Percentiles rank a stretch among this genome's conserved stretches.
Conservation (phyloP, 2,329 filamentous ascomycete genomes). For the Arthroderma sp. region DNA sequence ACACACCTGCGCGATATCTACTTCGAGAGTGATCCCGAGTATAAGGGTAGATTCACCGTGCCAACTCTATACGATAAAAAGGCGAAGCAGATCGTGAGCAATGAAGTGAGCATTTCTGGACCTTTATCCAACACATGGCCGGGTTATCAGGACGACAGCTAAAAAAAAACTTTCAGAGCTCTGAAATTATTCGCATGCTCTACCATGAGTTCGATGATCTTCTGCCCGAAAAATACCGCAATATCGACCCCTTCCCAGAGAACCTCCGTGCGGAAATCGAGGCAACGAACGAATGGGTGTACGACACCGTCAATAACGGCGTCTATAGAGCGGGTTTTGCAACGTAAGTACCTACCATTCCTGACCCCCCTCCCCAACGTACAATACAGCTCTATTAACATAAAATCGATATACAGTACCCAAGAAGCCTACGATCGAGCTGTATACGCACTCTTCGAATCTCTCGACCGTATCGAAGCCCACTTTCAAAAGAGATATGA, state of each 20-base stretch:
- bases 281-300: conserved; percentile 66
- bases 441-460: conserved; percentile 57
- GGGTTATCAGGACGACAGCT: conserved; percentile 3
- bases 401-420: conserved; percentile 26
- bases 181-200: conserved; percentile 86
- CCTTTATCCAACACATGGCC: not conserved
- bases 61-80: conserved; percentile 66
- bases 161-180: conserved; percentile 34
- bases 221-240: conserved; percentile 45
- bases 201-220: conserved; percentile 67
- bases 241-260: conserved; percentile 55
- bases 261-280: conserved; percentile 58
- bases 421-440: conserved; percentile 71
- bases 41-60: conserved; percentile 71
- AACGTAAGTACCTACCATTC: conserved; percentile 28
- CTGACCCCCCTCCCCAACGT: not conserved
- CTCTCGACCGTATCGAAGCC: conserved; percentile 62
- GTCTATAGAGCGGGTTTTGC: conserved; percentile 61
- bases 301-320: conserved; percentile 45
- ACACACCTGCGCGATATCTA: conserved; percentile 68
- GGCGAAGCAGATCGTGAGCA: conserved; percentile 65
- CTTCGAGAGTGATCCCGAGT: conserved; percentile 59
- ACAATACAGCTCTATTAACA: not conserved
- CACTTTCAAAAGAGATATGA: conserved; percentile 51
- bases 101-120: conserved; percentile 47